These are phyloP conservation scores for Fusarium continuum DNA, from an alignment of 2,329 filamentous ascomycete species.

Conservation along the genomic window DNA sequence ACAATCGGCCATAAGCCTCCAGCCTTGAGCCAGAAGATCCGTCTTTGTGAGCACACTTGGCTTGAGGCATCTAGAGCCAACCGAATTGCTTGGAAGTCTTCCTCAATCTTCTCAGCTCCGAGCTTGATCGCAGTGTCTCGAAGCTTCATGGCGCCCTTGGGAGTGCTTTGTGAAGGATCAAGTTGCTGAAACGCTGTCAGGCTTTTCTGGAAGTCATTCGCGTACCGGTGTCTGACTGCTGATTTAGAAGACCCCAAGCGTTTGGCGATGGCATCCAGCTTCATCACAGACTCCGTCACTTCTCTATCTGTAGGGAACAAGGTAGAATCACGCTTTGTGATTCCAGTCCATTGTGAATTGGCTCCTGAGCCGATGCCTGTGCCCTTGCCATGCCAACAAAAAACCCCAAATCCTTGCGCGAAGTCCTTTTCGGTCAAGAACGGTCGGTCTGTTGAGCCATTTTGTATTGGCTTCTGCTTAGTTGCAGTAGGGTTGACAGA, in stretches of 20 bases:
- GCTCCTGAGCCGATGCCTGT: background rate
- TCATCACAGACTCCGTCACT: background rate
- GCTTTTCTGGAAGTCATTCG: constrained; percentile 33
- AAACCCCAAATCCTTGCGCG: background rate
- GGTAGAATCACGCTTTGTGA: background rate
- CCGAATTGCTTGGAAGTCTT: constrained; percentile 9
- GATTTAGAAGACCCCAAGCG: constrained; percentile 24
- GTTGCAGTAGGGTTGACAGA: background rate
- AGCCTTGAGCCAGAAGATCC: constrained; percentile 37
- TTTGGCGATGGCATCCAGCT: constrained; percentile 17
- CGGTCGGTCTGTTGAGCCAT: constrained; percentile 4
- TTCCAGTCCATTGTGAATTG: background rate
- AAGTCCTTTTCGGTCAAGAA: constrained; percentile 18
- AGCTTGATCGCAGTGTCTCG: constrained; percentile 7
- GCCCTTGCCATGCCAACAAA: constrained; percentile 5
- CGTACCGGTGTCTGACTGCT: constrained; percentile 31
- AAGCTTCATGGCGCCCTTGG: background rate
- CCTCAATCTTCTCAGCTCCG: constrained; percentile 2
- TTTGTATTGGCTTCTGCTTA: background rate
- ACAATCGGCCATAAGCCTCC: constrained; percentile 40
- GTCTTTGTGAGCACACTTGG: constrained; percentile 8
- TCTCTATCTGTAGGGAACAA: constrained; percentile 9
- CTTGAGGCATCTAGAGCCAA: constrained; percentile 14
- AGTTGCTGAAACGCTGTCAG: constrained; percentile 30
- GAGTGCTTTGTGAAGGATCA: background rate